These are phyloP conservation scores for Dothideomycetes sp. DNA, from an alignment of 2,329 filamentous ascomycete species.

Conservation along the genomic window DNA sequence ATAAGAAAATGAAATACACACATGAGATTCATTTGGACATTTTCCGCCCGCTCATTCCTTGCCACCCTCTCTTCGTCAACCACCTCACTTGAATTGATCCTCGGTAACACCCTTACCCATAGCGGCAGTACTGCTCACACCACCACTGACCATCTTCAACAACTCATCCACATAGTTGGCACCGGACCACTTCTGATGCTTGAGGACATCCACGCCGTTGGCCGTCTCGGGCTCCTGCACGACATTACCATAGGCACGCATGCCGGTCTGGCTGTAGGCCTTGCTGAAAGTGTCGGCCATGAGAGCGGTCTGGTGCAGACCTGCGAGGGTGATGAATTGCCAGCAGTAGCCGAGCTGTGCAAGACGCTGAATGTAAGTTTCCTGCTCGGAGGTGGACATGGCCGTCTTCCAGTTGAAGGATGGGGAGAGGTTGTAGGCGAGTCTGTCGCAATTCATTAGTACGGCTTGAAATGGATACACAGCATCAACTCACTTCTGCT, in stretches of 20 bases:
- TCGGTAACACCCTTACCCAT: constrained; percentile 98
- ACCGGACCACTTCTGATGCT: constrained; percentile 97
- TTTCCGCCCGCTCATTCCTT: too few relatives aligned
- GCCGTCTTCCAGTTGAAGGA: constrained; percentile 99
- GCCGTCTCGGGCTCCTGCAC: constrained; percentile 95
- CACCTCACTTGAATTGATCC: constrained; percentile 81
- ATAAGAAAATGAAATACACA: too few relatives aligned
- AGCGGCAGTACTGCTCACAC: constrained; percentile 80
- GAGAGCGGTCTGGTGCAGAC: constrained; percentile 88
- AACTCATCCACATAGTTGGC: constrained; percentile 91
- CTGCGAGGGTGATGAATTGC: constrained; percentile 99
- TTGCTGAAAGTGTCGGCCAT: constrained; percentile 82
- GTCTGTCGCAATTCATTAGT: too few relatives aligned
- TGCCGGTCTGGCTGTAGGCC: constrained; percentile 70
- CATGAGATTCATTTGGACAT: too few relatives aligned
- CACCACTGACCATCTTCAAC: constrained; percentile 94
- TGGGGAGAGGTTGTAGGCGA: constrained; percentile 95
- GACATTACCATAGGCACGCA: constrained; percentile 94
- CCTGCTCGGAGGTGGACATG: constrained; percentile 83
- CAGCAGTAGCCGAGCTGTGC: constrained; percentile 89
- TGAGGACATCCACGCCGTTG: constrained; percentile 81
- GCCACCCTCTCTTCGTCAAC: too few relatives aligned
- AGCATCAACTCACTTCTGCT: constrained; percentile 87
- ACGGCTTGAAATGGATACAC: neutral
- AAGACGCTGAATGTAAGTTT: constrained; percentile 92